These are phyloP conservation scores for Luffa acutangula DNA, from an alignment of 306 rosid species.

Conservation along the genomic window DNA sequence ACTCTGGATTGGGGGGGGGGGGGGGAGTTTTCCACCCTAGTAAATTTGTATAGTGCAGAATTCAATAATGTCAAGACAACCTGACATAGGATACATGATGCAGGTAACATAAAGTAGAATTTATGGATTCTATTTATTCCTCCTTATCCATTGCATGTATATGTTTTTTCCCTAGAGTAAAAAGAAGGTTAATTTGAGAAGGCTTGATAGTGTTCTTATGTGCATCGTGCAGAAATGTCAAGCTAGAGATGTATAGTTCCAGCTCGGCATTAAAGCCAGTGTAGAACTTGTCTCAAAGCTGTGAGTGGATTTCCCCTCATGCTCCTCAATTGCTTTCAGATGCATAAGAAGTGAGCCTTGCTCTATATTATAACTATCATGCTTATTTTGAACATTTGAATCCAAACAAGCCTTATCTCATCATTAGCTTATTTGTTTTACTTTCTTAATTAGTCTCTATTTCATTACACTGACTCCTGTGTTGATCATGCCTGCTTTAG, in stretches of 20 bases:
- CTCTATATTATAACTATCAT: neutral
- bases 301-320: conserved; percentile 4
- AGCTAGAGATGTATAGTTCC: conserved; percentile 2
- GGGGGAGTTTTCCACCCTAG: neutral
- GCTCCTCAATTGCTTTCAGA: neutral
- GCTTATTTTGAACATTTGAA: neutral
- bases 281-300: conserved; percentile 3
- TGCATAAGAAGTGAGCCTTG: conserved; percentile 2
- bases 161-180: neutral
- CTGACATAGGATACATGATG: neutral
- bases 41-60: neutral
- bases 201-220: neutral
- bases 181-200: neutral
- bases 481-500: neutral
- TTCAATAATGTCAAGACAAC: neutral
- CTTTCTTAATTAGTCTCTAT: neutral
- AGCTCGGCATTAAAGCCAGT: neutral
- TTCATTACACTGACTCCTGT: neutral
- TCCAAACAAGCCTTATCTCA: conserved; percentile 3
- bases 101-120: neutral
- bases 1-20: neutral
- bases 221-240: conserved; percentile 6
- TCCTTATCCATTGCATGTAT: neutral
- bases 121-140: neutral
- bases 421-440: neutral